These are phyloP conservation scores for Triticum timopheevii DNA, from an alignment of 176 grass and related monocot genomes.

Conservation along the genomic window DNA sequence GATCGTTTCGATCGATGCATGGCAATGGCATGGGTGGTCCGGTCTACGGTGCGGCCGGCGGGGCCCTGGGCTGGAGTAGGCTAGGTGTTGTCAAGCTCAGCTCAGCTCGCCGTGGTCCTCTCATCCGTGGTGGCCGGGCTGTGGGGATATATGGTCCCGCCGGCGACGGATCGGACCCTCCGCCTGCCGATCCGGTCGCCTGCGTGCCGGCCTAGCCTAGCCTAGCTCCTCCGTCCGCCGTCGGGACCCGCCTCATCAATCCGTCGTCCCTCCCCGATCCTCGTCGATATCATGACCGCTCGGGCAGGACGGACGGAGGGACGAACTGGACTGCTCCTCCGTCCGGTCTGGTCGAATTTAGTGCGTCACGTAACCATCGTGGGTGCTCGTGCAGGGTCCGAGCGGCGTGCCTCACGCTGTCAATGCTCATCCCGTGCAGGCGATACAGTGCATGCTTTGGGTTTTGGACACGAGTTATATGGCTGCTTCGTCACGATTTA, in stretches of 20 bases:
- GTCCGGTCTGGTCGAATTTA: not conserved
- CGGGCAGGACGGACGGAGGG: not conserved
- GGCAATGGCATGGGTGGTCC: not conserved
- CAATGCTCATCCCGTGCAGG: not conserved
- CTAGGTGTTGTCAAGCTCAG: constrained; percentile 20
- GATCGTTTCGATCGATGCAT: not conserved
- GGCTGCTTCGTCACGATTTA: too few species aligned
- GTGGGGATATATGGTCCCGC: constrained; percentile 18
- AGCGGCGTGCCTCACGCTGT: not conserved
- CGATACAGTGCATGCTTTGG: too few species aligned
- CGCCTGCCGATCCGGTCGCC: too few species aligned
- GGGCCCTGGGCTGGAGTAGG: not conserved
- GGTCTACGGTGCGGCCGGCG: not conserved
- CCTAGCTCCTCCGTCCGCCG: not conserved
- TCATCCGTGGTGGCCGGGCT: not conserved
- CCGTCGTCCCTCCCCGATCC: not conserved
- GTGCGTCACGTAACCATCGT: not conserved
- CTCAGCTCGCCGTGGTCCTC: constrained; percentile 13
- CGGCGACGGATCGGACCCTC: too few species aligned
- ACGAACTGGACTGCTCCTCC: not conserved
- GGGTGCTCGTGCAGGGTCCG: not conserved
- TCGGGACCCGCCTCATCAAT: not conserved
- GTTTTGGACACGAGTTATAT: too few species aligned
- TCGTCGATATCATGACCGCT: not conserved
- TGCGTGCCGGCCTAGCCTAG: too few species aligned